Base-by-base conservation (phyloP, 2,329 filamentous ascomycete genomes). In the Cytospora piceicola region DNA sequence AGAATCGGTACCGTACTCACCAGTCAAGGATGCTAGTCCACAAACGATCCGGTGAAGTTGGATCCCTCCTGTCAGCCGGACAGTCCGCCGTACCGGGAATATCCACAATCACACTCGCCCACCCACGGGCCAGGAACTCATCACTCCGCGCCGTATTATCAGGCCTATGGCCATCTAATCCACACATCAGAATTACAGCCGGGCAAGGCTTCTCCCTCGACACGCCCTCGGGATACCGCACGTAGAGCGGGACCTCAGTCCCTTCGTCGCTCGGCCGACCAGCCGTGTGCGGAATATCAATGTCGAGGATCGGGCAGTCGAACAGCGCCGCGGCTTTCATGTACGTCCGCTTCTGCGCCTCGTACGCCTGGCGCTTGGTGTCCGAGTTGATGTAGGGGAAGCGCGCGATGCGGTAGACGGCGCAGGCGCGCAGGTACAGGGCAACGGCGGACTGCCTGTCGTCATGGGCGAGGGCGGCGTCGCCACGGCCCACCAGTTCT, bases 401-500 rank as follows among this genome's bases (percentile, higher is more conserved):
- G 20, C 90, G 83, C 0, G 88, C 83, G 70, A 93, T 92, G 61
- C 90, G 84, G 75, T 91, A 89, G n/a, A 93, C 81, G 30, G 88
- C 87, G 27, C 89, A 90, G 6, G 88, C 88, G 27, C 90, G 86
- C 29, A 67, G 54, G 24, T 88, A 92, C 30, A 89, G 80, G 46
- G 84, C 83, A 7, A 83, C 85, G 1, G 90, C 88, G 54, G 81
- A 80, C 42, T 81, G 78, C 8, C 73, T 74, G 64, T 88, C 79
- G 30, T 81, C 83, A 2, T 77, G 73, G 11, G 77, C 71, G 46
- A 84, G 77, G 0, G 82, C 82, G 32, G 80, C 75, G 67, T 85
- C 80, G n/a, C 84, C 90, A 51, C 82, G 76, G 2, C 72, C 69
- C 11, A 83, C 80, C 17, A 93, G 82, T 1, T 80, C 75, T 69